Conservation (phyloP, 768 basidiomycete species). For the Rhizopogon sp. region DNA sequence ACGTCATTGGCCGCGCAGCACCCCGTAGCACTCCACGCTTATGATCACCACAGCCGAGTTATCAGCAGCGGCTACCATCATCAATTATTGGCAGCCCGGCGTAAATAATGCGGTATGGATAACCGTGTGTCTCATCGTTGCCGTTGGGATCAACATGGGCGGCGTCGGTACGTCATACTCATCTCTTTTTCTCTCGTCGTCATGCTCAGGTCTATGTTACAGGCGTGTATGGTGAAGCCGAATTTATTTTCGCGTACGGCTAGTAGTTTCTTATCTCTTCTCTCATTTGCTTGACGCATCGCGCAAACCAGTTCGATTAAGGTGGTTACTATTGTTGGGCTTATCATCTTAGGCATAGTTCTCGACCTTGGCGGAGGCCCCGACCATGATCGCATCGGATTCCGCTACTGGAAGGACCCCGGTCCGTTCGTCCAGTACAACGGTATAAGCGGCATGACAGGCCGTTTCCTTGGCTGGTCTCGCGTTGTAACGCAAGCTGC, state of each 20-base stretch:
- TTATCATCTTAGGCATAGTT: constrained; percentile 43
- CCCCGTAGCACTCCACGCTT: constrained; percentile 8
- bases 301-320: constrained; percentile 40
- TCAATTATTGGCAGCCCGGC: constrained; percentile 39
- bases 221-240: constrained; percentile 42
- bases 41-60: constrained; percentile 33
- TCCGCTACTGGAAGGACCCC: constrained; percentile 46
- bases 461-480: constrained; percentile 48
- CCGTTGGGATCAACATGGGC: constrained; percentile 39
- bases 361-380: constrained; percentile 52
- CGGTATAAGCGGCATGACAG: constrained; percentile 36
- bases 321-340: constrained; percentile 40
- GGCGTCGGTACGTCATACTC: constrained; percentile 29
- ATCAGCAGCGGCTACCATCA: constrained; percentile 45
- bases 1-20: background rate
- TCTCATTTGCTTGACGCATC: background rate
- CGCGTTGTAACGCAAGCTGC: constrained; percentile 54
- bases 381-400: constrained; percentile 44
- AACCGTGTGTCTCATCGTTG: constrained; percentile 45
- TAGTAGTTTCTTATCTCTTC: too few relatives aligned
- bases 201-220: background rate
- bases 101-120: constrained; percentile 48
- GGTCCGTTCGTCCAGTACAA: constrained; percentile 50
- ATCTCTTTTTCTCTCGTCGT: too few relatives aligned
- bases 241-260: constrained; percentile 41